Evolutionary conservation across 2,329 filamentous ascomycete species (phyloP).

Genomic region (Colletotrichum falcatum): DNA sequence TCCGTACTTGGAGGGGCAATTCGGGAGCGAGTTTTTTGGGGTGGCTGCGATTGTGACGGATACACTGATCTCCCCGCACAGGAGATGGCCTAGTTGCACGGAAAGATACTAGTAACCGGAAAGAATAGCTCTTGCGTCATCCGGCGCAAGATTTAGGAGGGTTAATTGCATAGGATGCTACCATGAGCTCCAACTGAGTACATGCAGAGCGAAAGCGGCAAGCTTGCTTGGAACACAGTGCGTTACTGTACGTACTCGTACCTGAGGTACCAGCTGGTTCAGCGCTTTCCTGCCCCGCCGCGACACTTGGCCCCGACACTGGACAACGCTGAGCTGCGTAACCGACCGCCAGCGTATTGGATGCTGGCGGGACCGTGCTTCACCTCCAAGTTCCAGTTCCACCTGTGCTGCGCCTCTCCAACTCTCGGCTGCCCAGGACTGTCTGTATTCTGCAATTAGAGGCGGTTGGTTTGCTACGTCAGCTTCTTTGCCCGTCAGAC

Average conservation of each 20-base stretch:
- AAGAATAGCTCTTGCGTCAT: constrained; percentile 27
- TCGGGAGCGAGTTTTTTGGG: constrained; percentile 36
- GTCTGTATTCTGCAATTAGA: constrained; percentile 30
- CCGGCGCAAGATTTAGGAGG: constrained; percentile 24
- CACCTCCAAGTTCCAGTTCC: constrained; percentile 41
- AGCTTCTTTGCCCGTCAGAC: constrained; percentile 40
- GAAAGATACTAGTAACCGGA: neutral
- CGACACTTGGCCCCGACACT: constrained; percentile 34
- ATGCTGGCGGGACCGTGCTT: constrained; percentile 39
- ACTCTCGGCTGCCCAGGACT: constrained; percentile 33
- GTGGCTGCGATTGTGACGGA: constrained; percentile 4
- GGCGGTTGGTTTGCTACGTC: constrained; percentile 41
- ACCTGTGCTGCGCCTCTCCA: constrained; percentile 41
- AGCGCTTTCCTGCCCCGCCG: constrained; percentile 39
- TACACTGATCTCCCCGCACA: constrained; percentile 14
- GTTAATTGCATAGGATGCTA: constrained; percentile 22
- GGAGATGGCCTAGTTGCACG: constrained; percentile 6
- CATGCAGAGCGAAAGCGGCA: constrained; percentile 36
- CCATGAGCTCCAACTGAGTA: constrained; percentile 13
- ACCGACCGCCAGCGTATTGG: constrained; percentile 34
- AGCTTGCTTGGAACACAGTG: constrained; percentile 22
- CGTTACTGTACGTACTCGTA: constrained; percentile 22
- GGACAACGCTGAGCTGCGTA: constrained; percentile 33
- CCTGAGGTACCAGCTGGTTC: constrained; percentile 19
- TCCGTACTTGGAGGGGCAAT: constrained; percentile 40